phyloP scores from a whole-genome alignment of 768 basidiomycete species.

The Suillus tomentosus region DNA sequence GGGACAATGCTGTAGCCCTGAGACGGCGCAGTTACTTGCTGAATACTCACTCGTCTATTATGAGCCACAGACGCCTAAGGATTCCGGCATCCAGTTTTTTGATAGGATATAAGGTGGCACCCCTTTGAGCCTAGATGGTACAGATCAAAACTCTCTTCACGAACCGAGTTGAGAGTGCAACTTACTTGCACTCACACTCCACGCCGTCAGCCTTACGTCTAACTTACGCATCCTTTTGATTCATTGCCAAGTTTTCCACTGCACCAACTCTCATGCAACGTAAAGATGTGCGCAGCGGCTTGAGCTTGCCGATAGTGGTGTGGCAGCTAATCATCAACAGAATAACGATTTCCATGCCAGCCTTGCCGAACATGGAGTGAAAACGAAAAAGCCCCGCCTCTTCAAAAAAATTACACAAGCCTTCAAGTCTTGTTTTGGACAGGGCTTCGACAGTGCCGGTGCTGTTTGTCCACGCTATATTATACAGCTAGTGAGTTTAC shows the following conservation, averaged over 20 bases:
- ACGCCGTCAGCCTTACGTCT: constrained; percentile 8
- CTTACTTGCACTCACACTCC: constrained; percentile 4
- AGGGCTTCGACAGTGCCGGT: constrained; percentile 16
- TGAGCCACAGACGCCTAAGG: background rate
- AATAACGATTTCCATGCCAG: constrained; percentile 6
- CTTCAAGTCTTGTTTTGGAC: constrained; percentile 27
- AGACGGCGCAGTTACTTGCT: constrained; percentile 9
- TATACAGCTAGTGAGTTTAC: background rate
- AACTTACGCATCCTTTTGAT: constrained; percentile 11
- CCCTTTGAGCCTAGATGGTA: background rate
- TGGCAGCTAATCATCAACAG: constrained; percentile 14
- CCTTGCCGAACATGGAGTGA: background rate
- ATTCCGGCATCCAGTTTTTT: background rate
- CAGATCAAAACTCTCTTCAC: background rate
- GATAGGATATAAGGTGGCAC: constrained; percentile 3
- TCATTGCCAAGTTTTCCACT: constrained; percentile 14
- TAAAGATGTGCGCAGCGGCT: constrained; percentile 10
- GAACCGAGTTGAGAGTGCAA: background rate
- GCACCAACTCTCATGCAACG: background rate
- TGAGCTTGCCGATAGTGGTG: background rate
- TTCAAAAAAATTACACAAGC: constrained; percentile 13
- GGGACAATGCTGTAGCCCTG: background rate
- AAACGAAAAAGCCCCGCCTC: constrained; percentile 16
- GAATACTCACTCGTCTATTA: constrained; percentile 3
- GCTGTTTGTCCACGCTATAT: constrained; percentile 15